These are phyloP conservation scores for Aspergillus puulaauensis DNA, from an alignment of 2,329 filamentous ascomycete genomes.

Conservation along the genomic window DNA sequence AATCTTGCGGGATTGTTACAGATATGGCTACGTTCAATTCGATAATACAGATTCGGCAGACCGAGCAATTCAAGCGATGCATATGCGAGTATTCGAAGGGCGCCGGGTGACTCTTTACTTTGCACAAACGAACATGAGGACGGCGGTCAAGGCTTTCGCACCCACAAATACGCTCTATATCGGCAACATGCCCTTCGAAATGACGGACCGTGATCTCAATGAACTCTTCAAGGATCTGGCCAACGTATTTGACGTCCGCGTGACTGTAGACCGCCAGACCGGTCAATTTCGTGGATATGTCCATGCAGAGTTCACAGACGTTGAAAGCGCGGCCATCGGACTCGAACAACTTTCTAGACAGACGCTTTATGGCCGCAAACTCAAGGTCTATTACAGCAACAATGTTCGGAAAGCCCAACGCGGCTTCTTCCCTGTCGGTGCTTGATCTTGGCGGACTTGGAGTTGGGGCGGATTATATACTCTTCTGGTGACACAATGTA, in stretches of 20 bases:
- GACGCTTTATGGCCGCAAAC: slow-evolving; percentile 62
- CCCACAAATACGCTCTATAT: slow-evolving; percentile 73
- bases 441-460: background rate
- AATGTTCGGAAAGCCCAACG: slow-evolving; percentile 5
- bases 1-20: slow-evolving; percentile 28
- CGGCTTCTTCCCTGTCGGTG: background rate
- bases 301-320: slow-evolving; percentile 74
- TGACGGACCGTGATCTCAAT: slow-evolving; percentile 80
- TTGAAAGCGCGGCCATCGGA: slow-evolving; percentile 64
- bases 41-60: slow-evolving; percentile 53
- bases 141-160: slow-evolving; percentile 28
- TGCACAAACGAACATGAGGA: slow-evolving; percentile 38
- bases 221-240: slow-evolving; percentile 69
- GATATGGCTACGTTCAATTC: slow-evolving; percentile 68
- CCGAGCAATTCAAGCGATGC: slow-evolving; percentile 56
- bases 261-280: slow-evolving; percentile 77
- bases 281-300: slow-evolving; percentile 81
- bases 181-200: slow-evolving; percentile 83
- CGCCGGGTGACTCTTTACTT: slow-evolving; percentile 64
- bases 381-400: slow-evolving; percentile 65
- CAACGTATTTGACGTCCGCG: slow-evolving; percentile 72
- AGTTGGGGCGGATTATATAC: background rate
- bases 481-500: background rate
- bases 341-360: slow-evolving; percentile 56
- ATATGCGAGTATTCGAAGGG: slow-evolving; percentile 63